phyloP scores from a whole-genome alignment of 2,329 filamentous ascomycete species.

The Paracoccidioides lutzii region DNA sequence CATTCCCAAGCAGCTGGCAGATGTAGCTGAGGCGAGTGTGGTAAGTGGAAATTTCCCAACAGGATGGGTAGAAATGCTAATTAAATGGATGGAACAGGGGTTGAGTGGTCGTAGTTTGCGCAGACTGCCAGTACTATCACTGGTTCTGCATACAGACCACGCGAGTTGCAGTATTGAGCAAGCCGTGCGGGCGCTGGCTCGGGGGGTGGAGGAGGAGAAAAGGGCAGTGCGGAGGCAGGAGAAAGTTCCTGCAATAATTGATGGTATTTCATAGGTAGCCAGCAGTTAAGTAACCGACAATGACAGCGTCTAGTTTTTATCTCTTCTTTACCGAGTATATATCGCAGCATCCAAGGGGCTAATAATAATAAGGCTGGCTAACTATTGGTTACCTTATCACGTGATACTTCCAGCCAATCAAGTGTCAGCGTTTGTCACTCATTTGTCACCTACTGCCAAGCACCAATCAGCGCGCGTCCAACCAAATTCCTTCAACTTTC shows the following conservation, averaged over 20 bases:
- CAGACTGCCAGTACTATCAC: conserved; percentile 29
- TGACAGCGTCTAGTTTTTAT: too few relatives aligned
- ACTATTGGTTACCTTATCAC: not conserved
- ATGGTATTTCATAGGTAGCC: too few relatives aligned
- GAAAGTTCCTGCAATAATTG: not conserved
- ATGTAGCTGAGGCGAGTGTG: conserved; percentile 17
- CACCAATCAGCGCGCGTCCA: conserved; percentile 7
- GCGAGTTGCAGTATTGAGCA: conserved; percentile 24
- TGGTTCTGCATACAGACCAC: conserved; percentile 28
- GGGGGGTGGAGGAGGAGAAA: conserved; percentile 24
- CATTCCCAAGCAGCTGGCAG: conserved; percentile 18
- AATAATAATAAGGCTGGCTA: not conserved
- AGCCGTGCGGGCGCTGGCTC: conserved; percentile 27
- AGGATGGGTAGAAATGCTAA: conserved; percentile 8
- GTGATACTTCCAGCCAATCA: conserved; percentile 8
- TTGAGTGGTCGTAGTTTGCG: conserved; percentile 33
- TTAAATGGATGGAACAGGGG: conserved; percentile 14
- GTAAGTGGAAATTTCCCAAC: conserved; percentile 12
- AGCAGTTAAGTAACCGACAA: too few relatives aligned
- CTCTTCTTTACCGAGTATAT: too few relatives aligned
- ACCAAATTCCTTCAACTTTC: conserved; percentile 5
- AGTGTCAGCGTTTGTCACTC: conserved; percentile 6
- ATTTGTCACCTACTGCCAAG: conserved; percentile 8
- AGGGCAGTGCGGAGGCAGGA: conserved; percentile 12
- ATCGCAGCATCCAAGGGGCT: not conserved